A percentile compares a stretch with the other conserved stretches of the same genome.
Evolutionary conservation across 345 rosid species (phyloP).

Genomic region (Brassica cretica): DNA sequence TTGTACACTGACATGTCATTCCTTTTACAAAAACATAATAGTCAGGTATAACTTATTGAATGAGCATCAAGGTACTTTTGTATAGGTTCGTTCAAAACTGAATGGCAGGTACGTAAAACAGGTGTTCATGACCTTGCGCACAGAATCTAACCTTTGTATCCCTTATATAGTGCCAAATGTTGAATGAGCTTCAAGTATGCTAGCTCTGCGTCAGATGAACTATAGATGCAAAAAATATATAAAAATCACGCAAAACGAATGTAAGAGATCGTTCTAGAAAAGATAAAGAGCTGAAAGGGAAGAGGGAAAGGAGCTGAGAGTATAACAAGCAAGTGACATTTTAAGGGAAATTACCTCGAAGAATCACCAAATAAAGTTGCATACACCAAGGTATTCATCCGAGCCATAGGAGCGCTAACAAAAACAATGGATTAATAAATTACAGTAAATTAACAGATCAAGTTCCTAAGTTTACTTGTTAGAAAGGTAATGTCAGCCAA

Average conservation of each 20-base stretch:
- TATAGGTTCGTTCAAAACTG: conserved; percentile 17
- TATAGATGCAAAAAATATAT: conserved; percentile 35
- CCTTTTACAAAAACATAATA: conserved; percentile 9
- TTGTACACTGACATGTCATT: conserved; percentile 8
- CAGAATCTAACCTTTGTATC: conserved; percentile 74
- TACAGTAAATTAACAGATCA: neutral
- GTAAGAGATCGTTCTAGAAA: conserved; percentile 19
- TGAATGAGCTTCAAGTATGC: conserved; percentile 90
- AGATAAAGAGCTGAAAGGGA: neutral
- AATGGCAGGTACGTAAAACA: conserved; percentile 9
- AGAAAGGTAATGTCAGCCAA: neutral
- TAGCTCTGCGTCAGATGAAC: conserved; percentile 86
- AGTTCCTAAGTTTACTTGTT: neutral
- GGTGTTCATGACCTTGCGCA: conserved; percentile 26
- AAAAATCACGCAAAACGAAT: conserved; percentile 10
- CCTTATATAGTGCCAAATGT: conserved; percentile 79
- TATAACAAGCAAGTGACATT: conserved; percentile 11
- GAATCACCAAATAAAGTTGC: conserved; percentile 77
- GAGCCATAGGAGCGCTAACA: conserved; percentile 80
- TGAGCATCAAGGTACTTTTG: conserved; percentile 9
- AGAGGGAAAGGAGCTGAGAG: conserved; percentile 4
- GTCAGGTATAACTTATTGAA: conserved; percentile 1
- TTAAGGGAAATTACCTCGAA: conserved; percentile 58
- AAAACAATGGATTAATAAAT: conserved; percentile 13
- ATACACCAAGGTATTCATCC: conserved; percentile 74